Evolutionary conservation across 306 rosid species (phyloP), one percentile per base, ranked within the genome.

Genomic region (Gleditsia sinensis): DNA sequence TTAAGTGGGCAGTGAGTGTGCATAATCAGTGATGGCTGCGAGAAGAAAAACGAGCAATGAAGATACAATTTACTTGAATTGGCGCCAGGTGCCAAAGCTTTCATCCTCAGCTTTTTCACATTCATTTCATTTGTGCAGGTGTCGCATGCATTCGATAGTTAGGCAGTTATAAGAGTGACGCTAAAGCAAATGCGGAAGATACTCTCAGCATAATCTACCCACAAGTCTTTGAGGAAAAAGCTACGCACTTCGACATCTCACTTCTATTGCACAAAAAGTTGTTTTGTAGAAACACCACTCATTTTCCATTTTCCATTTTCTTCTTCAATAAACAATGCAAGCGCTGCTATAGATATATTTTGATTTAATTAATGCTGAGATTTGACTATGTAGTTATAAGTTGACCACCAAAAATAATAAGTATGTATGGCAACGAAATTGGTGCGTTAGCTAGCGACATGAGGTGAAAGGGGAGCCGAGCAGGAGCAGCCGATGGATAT

Each of bases 161-260:
- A 72, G 75, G 83, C 78, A 71, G 73, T 71, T 63, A 79, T 46
- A 14, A 25, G 30, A 74, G 71, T 80, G 71, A 43, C 7, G 71
- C 51, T 42, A 8, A 65, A 24, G 71, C 71, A 63, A 80, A 74
- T 39, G 27, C 48, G 56, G 63, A 72, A 63, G 64, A 71, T 55
- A 49, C 49, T 42, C 25, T 51, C 24, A 55, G 61, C 56, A 67
- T 34, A 33, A n/a, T n/a, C 69, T n/a, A 57, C 43, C 37, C 73
- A 68, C 33, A 46, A 73, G 83, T 50, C 80, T 59, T 49, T 36
- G 1, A 27, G 34, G 59, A 49, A 74, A 78, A 65, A 46, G 56
- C 62, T 33, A 17, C 70, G 3, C 53, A 49, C 81, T 53, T n/a
- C n/a, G 51, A 57, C 33, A 8, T 46, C 11, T 61, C 20, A 25